Base-by-base conservation (phyloP, 768 basidiomycete species). In the Pleurotus pulmonarius region DNA sequence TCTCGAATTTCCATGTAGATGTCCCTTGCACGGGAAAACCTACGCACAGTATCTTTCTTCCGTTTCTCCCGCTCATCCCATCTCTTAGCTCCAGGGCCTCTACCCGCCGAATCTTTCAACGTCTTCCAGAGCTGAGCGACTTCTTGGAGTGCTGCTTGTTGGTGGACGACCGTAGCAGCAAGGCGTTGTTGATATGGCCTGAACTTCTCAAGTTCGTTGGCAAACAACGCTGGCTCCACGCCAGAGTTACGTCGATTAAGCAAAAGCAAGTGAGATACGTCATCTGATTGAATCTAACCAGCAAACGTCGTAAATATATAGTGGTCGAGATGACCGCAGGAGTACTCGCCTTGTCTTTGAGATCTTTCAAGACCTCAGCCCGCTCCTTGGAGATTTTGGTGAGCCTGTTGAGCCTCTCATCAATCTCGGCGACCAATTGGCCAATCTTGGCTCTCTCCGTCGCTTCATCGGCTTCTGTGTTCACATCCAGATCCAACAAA, bases 121-220 rank as follows among this genome's bases (percentile, higher is more conserved):
- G 73, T 71, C 56, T 87, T 88, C 85, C 91, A 93, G 9, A 89
- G 68, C n/a, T 75, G 69, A 9, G 82, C 76, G 7, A 97, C 74
- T 60, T 97, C 93, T 58, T 92, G 80, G 20, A 98, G 63, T 1
- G 84, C 78, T 7, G 77, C 69, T 54, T 88, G 83, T 61, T 97
- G 92, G 29, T 89, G 86, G 56, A 86, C 84, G 0, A 94, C 80
- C 0, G 93, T 92, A 2, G 88, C 80, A 4, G 83, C 73, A 2
- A 98, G 74, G 0, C 93, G 85, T 41, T 89, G 85, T 64, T 97
- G 94, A 65, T 91, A 94, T 0, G 94, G 92, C 18, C 84, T 80
- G 76, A 98, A 98, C 70, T 98, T 99, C 72, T 98, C 96, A 18
- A 98, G 81, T 67, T 98, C 94, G 7, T 88, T 82, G 0, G 94